Conservation (phyloP, 805 yeast species). For the Wickerhamomyces queroliae region DNA sequence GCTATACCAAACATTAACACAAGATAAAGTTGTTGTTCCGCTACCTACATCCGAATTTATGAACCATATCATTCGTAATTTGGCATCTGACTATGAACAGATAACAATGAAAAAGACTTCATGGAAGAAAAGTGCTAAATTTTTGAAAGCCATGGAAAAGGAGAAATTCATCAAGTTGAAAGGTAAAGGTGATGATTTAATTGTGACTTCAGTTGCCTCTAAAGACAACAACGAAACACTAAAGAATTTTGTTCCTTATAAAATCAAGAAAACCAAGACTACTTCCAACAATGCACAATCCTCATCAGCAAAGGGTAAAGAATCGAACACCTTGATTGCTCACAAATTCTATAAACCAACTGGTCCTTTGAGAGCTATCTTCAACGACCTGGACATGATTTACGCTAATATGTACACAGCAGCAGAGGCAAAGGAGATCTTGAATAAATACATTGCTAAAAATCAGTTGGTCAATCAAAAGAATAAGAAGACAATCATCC, state of each 20-base stretch:
- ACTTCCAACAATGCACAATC: slow-evolving; percentile 1
- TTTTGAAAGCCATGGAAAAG: slow-evolving; percentile 82
- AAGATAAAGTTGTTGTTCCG: slow-evolving; percentile 55
- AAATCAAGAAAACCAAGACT: slow-evolving; percentile 18
- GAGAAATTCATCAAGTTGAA: slow-evolving; percentile 59
- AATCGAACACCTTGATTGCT: slow-evolving; percentile 29
- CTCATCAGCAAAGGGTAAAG: slow-evolving; percentile 15
- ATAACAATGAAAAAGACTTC: slow-evolving; percentile 72
- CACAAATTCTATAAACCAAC: slow-evolving; percentile 60
- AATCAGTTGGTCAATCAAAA: slow-evolving; percentile 44
- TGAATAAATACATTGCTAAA: slow-evolving; percentile 50
- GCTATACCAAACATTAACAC: slow-evolving; percentile 60
- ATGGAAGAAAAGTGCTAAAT: slow-evolving; percentile 87
- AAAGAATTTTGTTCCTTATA: slow-evolving; percentile 62
- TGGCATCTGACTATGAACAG: slow-evolving; percentile 59
- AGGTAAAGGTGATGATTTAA: slow-evolving; percentile 81
- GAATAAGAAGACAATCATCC: slow-evolving; percentile 46
- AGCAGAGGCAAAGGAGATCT: slow-evolving; percentile 45
- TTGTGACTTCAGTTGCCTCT: slow-evolving; percentile 45
- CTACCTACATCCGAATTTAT: slow-evolving; percentile 70
- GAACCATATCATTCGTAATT: slow-evolving; percentile 58
- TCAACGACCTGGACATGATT: slow-evolving; percentile 35
- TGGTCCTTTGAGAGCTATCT: slow-evolving; percentile 38
- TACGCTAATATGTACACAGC: slow-evolving; percentile 41
- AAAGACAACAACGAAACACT: slow-evolving; percentile 40